A percentile compares a stretch with the other conserved stretches of the same genome.
phyloP scores from a whole-genome alignment of 345 rosid species.

The Syzygium oleosum region DNA sequence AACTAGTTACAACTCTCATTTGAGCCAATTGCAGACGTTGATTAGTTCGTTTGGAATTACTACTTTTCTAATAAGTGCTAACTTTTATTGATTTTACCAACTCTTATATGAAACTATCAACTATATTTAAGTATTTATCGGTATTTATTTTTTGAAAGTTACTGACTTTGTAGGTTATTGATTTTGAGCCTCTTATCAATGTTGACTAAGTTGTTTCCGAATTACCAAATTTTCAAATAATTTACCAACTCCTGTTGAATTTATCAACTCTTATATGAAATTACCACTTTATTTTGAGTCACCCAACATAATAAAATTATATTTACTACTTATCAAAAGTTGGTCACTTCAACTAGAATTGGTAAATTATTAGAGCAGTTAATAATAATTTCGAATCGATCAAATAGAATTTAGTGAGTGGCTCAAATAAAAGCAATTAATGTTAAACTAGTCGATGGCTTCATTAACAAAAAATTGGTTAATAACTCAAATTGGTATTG shows the following conservation, averaged over 20 bases:
- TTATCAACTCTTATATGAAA: background rate
- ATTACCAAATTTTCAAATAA: background rate
- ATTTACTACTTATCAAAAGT: background rate
- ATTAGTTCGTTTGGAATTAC: background rate
- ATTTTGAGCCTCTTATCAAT: background rate
- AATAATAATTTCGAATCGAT: background rate
- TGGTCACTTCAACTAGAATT: background rate
- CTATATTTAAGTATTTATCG: background rate
- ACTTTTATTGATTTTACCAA: background rate
- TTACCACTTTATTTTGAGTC: background rate
- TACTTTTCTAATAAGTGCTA: background rate
- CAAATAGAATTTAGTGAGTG: background rate
- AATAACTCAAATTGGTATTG: background rate
- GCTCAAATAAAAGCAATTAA: background rate
- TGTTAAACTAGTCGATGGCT: background rate
- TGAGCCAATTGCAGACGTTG: background rate
- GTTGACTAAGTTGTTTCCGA: background rate
- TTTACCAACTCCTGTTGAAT: background rate
- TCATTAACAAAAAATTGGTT: background rate
- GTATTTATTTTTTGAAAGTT: background rate
- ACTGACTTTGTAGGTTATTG: background rate
- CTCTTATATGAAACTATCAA: background rate
- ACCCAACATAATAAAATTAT: background rate
- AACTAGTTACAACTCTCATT: background rate
- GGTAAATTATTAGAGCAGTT: background rate